These are phyloP conservation scores for Pseudocercospora pini-densiflorae DNA, from an alignment of 2,329 filamentous ascomycete species.

Conservation along the genomic window DNA sequence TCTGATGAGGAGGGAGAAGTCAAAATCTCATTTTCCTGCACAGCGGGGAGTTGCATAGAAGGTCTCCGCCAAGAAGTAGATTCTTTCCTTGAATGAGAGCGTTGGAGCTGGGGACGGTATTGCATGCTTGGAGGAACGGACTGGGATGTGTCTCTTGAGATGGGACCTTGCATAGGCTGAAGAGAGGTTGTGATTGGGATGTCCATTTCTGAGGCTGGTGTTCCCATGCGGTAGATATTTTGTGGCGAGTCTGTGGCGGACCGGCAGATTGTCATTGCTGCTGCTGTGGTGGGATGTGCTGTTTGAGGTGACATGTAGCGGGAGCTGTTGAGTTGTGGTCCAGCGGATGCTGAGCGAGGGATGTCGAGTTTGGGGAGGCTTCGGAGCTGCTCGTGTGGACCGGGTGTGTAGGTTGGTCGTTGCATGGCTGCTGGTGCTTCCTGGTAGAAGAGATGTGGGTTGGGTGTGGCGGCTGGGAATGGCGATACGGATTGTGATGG, in stretches of 20 bases:
- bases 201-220: constrained; percentile 89
- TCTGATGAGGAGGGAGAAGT: constrained; percentile 26
- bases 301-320: constrained; percentile 34
- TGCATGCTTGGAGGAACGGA: constrained; percentile 95
- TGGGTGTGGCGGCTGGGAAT: constrained; percentile 32
- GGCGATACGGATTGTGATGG: constrained; percentile 32
- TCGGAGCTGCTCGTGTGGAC: constrained; percentile 57
- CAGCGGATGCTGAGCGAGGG: constrained; percentile 48
- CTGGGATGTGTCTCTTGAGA: constrained; percentile 80
- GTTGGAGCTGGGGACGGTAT: constrained; percentile 59
- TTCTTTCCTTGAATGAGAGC: constrained; percentile 45
- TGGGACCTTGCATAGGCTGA: constrained; percentile 56
- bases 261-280: constrained; percentile 51
- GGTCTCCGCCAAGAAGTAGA: constrained; percentile 61
- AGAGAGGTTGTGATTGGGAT: constrained; percentile 70
- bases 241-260: constrained; percentile 55
- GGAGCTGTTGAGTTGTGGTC: constrained; percentile 40
- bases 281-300: constrained; percentile 17
- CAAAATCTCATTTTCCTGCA: constrained; percentile 61
- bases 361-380: constrained; percentile 62
- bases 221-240: constrained; percentile 74
- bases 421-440: constrained; percentile 40
- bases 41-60: constrained; percentile 71
- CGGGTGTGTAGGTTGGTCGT: constrained; percentile 45
- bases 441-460: constrained; percentile 14